Evolutionary conservation across 345 rosid species (phyloP).

Genomic region (Hypericum androsaemum): DNA sequence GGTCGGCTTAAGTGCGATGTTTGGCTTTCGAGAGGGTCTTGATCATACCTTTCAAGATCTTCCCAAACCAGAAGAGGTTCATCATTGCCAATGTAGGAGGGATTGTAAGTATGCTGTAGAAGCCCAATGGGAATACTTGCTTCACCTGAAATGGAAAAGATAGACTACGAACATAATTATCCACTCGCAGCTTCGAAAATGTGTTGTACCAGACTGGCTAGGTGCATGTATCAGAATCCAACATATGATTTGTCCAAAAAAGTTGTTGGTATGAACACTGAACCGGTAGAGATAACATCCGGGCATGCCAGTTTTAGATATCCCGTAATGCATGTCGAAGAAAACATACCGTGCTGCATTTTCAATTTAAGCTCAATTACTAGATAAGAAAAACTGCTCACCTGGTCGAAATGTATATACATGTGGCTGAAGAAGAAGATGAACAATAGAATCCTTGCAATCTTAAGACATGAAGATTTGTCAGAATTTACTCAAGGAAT

Average conservation of each 20-base stretch:
- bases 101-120: conserved; percentile 51
- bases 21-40: conserved; percentile 54
- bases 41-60: conserved; percentile 60
- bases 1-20: conserved; percentile 5
- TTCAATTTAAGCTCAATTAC: too few species aligned
- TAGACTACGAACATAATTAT: not conserved
- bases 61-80: conserved; percentile 76
- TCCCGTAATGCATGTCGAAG: too few species aligned
- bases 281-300: too few species aligned
- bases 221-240: too few species aligned
- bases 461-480: conserved; percentile 26
- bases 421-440: conserved; percentile 55
- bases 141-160: conserved; percentile 37
- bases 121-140: conserved; percentile 55
- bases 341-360: too few species aligned
- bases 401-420: conserved; percentile 62
- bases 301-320: too few species aligned
- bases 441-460: conserved; percentile 66
- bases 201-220: too few species aligned
- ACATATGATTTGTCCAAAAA: too few species aligned
- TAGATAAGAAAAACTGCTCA: conserved; percentile 15
- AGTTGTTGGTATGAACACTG: too few species aligned
- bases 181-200: too few species aligned
- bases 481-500: too few species aligned
- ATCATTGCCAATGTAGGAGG: conserved; percentile 36